Evolutionary conservation across 1,284 basidiomycete species (phyloP).

Genomic region (Trametes sp.): DNA sequence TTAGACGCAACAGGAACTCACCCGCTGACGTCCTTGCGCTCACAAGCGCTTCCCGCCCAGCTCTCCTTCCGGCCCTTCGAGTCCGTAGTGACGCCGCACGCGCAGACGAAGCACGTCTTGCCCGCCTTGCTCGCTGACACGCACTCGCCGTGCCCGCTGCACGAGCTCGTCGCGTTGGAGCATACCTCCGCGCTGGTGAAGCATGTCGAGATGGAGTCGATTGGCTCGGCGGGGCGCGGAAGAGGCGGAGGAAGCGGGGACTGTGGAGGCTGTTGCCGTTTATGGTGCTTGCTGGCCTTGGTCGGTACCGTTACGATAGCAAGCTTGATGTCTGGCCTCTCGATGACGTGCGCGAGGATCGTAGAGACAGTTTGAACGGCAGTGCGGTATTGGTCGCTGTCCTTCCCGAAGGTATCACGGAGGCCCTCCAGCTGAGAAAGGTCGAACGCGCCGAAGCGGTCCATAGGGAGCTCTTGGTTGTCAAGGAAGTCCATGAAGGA

Average conservation of each 20-base stretch:
- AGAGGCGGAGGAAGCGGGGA: conserved; percentile 58
- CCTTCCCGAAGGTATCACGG: conserved; percentile 52
- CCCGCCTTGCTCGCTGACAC: conserved; percentile 65
- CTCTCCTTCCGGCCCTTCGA: conserved; percentile 59
- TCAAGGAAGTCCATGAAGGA: conserved; percentile 61
- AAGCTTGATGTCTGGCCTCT: conserved; percentile 51
- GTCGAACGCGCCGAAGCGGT: conserved; percentile 68
- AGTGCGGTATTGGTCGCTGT: conserved; percentile 61
- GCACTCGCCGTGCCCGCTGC: conserved; percentile 77
- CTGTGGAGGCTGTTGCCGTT: conserved; percentile 57
- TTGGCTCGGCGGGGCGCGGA: conserved; percentile 56
- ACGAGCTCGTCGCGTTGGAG: conserved; percentile 64
- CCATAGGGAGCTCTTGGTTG: conserved; percentile 44
- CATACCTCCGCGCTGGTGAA: conserved; percentile 63
- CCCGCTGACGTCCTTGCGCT: conserved; percentile 81
- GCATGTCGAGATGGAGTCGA: conserved; percentile 71
- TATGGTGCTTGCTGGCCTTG: conserved; percentile 29
- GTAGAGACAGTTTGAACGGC: conserved; percentile 53
- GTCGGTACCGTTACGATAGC: conserved; percentile 59
- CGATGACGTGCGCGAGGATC: conserved; percentile 51
- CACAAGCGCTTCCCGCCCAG: conserved; percentile 79
- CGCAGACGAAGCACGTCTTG: conserved; percentile 76
- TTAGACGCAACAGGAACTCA: conserved; percentile 47
- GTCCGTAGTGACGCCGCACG: conserved; percentile 62
- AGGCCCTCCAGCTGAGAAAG: conserved; percentile 58